Base-by-base conservation (phyloP, 1,139 yeast species). In the Suhomyces terraborum region DNA sequence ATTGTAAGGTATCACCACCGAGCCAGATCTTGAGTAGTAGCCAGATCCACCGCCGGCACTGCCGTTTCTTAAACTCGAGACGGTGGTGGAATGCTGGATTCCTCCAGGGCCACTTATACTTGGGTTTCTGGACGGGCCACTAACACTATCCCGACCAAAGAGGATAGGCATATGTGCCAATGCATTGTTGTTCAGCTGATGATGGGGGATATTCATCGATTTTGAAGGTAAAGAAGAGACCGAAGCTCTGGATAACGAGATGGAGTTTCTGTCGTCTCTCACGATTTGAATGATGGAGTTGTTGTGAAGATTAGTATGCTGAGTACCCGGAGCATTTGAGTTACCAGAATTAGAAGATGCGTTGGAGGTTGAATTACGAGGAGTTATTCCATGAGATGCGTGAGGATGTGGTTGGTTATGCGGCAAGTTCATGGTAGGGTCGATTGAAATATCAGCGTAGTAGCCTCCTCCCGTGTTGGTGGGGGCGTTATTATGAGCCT, bases 201-300 rank as follows among this genome's bases (percentile, higher is more conserved):
- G 78, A 50, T 73, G 77, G 1, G 78, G 78, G 7, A 73, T 73
- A 48, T 72, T 67, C 78, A 73, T 73, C 17, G 72, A 66, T 49
- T 73, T 73, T 17, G 75, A 69, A 5, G 78, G 78, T 27, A 73
- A 60, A 9, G 75, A 68, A 41, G 71, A 66, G 9, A 73, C 68
- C 35, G 75, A 69, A 19, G 71, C 75, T 43, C 77, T 53, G 4
- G 67, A 55, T 33, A 67, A 62, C 37, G 66, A 60, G 16, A 71
- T 54, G 6, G 73, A 66, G 37, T 58, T 62, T 35, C 77, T 54
- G 46, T 72, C 76, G 41, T 66, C 72, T 23, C 69, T 58, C 8
- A 63, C 67, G 29, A 72, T 70, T 51, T 73, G 77, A 38, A 73
- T 70, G 32, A 73, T 68, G 23, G 73, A 67, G 50, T 72, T 73